A percentile compares a stretch with the other conserved stretches of the same genome.
These are phyloP conservation scores for Tolypocladium inflatum DNA, from an alignment of 2,329 filamentous ascomycete genomes.

Conservation along the genomic window DNA sequence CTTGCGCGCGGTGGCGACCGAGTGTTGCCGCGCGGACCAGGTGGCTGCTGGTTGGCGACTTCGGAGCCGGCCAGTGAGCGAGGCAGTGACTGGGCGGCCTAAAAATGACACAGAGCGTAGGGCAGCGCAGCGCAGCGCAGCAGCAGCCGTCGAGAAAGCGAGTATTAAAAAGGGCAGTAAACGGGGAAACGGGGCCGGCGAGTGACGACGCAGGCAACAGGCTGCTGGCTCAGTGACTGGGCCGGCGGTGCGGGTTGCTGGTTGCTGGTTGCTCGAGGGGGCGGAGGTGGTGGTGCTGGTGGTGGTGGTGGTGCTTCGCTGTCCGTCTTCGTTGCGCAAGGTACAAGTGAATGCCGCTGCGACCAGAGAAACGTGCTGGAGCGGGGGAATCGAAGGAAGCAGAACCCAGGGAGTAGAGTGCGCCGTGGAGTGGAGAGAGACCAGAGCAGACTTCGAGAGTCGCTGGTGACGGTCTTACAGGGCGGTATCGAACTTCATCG, in stretches of 20 bases:
- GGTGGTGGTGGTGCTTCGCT: background rate
- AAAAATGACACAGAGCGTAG: slow-evolving; percentile 2
- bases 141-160: background rate
- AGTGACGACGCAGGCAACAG: background rate
- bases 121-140: too few species aligned
- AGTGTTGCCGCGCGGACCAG: slow-evolving; percentile 19
- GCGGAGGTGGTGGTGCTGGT: too few species aligned
- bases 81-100: slow-evolving; percentile 9
- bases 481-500: slow-evolving; percentile 43
- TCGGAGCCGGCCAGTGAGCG: slow-evolving; percentile 22
- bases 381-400: slow-evolving; percentile 5
- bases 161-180: background rate
- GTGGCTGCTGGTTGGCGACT: slow-evolving; percentile 26
- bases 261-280: background rate
- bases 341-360: slow-evolving; percentile 44
- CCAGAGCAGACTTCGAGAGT: slow-evolving; percentile 47
- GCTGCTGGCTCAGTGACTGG: background rate
- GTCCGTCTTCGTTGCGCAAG: slow-evolving; percentile 22
- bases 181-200: background rate
- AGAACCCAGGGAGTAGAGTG: slow-evolving; percentile 16
- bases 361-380: slow-evolving; percentile 5
- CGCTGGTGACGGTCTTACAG: slow-evolving; percentile 41
- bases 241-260: background rate
- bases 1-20: slow-evolving; percentile 25
- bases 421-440: slow-evolving; percentile 28